Percentiles rank a stretch among this genome's conserved stretches.
These are phyloP conservation scores for Fraxinus pennsylvanica DNA, from an alignment of 257 asterid genomes.

Conservation along the genomic window DNA sequence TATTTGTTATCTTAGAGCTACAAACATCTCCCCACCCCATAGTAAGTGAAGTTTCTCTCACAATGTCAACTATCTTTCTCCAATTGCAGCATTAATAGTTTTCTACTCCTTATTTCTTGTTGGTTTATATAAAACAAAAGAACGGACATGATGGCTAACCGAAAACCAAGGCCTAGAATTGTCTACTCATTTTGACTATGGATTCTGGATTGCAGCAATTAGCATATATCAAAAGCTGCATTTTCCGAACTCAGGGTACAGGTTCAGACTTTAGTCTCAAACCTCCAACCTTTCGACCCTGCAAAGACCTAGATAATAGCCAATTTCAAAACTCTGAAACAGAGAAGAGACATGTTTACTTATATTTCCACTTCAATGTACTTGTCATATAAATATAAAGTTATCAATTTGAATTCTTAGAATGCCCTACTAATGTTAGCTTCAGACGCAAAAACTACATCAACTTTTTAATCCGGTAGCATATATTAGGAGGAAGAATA, in stretches of 20 bases:
- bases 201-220: not conserved
- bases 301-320: not conserved
- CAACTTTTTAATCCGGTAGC: not conserved
- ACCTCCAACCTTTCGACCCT: not conserved
- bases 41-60: not conserved
- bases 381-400: not conserved
- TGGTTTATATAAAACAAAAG: not conserved
- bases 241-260: not conserved
- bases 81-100: not conserved
- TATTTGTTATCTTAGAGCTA: not conserved
- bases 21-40: not conserved
- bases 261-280: not conserved
- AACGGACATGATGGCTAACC: not conserved
- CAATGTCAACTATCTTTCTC: not conserved
- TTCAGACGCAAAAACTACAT: not conserved
- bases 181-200: not conserved
- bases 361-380: not conserved
- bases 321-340: not conserved
- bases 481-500: not conserved
- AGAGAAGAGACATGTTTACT: not conserved
- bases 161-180: not conserved
- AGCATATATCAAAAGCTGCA: not conserved
- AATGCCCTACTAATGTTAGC: not conserved
- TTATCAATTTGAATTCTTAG: not conserved
- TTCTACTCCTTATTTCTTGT: not conserved